Base-by-base conservation (phyloP, 2,329 filamentous ascomycete genomes). In the Akanthomyces dipterigenus region DNA sequence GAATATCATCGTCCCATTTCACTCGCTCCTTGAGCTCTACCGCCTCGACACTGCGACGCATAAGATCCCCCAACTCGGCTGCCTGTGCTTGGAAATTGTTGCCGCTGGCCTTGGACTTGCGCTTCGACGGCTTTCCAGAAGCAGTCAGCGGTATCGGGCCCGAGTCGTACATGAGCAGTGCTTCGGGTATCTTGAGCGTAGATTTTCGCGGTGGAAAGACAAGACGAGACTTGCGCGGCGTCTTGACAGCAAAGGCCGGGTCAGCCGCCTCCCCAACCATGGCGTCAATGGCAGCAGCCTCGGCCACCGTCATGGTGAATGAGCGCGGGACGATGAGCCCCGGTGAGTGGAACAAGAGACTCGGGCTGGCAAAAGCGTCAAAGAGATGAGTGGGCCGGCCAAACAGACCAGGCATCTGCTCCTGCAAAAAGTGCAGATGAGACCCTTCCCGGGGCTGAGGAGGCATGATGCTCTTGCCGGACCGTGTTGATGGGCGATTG, bases 281-380 rank as follows among this genome's bases (percentile, higher is more conserved):
- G 50, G 68, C 58, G 48, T 70, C 65, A 31, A 71, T 61, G 36
- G 67, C 66, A 22, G 60, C 59, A 1, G 68, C 63, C 43, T 73
- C 66, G 12, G 71, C 66, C 5, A 67, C 69, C 2, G 74, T 72
- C 48, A 70, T 66, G 62, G 70, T 65, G 64, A 85, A 84, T 2
- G 75, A 74, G 1, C 71, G 71, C 0, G 82, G 81, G 0, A 80
- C 72, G 0, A 73, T 65, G 5, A 83, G 62, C 0, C 80, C 81
- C 0, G 84, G 71, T 0, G 77, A 80, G 55, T 82, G 81, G 66
- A 88, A 87, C 67, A 87, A 81, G 1, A 87, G 74, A 56, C 76
- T 75, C 0, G 85, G 78, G 62, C 82, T 86, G 5, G 78, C 82
- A 68, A 87, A 88, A 0, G 81, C 71, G 65, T 88, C 85, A 63